Evolutionary conservation across 345 rosid species (phyloP), one percentile per base, ranked within the genome.

Genomic region (Trapa incisa): DNA sequence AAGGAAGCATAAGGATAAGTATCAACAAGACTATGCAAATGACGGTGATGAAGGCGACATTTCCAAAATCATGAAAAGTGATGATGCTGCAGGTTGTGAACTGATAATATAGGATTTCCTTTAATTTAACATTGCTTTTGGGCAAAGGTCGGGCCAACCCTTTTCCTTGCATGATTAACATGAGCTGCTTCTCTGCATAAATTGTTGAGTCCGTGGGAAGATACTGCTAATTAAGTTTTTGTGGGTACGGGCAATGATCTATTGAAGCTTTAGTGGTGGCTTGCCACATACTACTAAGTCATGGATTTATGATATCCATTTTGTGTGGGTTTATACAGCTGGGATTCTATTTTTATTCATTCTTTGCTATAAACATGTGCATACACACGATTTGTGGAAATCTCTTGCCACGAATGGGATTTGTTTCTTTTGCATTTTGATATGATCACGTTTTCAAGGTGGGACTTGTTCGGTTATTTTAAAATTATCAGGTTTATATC

Each of bases 1-100:
- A 70, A 88, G 85, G 87, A 82, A 89, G 45, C 74, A 80, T 22
- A 85, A 82, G 85, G 80, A 80, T 67, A 83, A 65, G 9, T 29
- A 66, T 37, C 35, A 33, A 14, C 65, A 80, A 1, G 73, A 71
- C 35, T 87, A 86, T 32, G 71, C 75, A 35, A 22, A 54, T 54
- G 60, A 2, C 8, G 60, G 60, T 22, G 60, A 54, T 54, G 60
- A n/a, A 54, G 60, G 60, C 60, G 60, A 54, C 11, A 54, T 54
- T 6, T 54, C 60, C 60, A 54, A 54, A n/a, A 7, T 54, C 10
- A 22, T 10, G 1, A 17, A 54, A 54, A n/a, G 9, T 8, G 35
- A 54, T n/a, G 32, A 4, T 33, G 9, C 11, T 2, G 33, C 32
- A 50, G 60, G 60, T 54, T n/a, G 60, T 50, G 54, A 16, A 41